Evolutionary conservation across 1,284 basidiomycete species (phyloP).

Genomic region (Sporisorium reilianum): DNA sequence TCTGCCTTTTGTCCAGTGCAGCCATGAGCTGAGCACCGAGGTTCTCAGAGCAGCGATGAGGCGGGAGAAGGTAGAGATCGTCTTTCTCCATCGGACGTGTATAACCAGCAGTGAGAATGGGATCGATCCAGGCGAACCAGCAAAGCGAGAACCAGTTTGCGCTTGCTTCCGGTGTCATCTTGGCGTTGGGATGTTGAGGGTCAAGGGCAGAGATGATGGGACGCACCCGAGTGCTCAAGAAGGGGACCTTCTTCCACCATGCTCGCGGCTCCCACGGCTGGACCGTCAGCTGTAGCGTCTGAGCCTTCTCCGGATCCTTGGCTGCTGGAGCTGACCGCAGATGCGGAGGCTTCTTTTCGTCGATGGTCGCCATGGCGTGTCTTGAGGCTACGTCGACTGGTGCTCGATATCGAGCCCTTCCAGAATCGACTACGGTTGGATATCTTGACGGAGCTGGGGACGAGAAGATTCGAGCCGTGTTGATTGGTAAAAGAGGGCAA

Average conservation of each 20-base stretch:
- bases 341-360: background rate
- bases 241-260: conserved; percentile 34
- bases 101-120: conserved; percentile 43
- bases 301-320: conserved; percentile 14
- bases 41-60: conserved; percentile 3
- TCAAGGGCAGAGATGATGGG: conserved; percentile 26
- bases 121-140: conserved; percentile 44
- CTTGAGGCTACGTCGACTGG: background rate
- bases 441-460: background rate
- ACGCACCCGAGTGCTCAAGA: conserved; percentile 16
- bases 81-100: conserved; percentile 43
- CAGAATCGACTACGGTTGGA: no score
- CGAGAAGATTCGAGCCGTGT: background rate
- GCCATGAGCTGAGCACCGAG: conserved; percentile 11
- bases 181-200: conserved; percentile 14
- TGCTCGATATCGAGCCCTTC: background rate
- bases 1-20: conserved; percentile 10
- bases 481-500: background rate
- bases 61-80: conserved; percentile 38
- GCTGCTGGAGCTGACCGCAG: background rate
- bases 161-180: conserved; percentile 33
- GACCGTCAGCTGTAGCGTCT: conserved; percentile 8
- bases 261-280: conserved; percentile 20
- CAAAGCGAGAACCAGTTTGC: conserved; percentile 32
- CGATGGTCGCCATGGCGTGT: background rate